Evolutionary conservation across 257 asterid species (phyloP).

Genomic region (Solanum rostratum): DNA sequence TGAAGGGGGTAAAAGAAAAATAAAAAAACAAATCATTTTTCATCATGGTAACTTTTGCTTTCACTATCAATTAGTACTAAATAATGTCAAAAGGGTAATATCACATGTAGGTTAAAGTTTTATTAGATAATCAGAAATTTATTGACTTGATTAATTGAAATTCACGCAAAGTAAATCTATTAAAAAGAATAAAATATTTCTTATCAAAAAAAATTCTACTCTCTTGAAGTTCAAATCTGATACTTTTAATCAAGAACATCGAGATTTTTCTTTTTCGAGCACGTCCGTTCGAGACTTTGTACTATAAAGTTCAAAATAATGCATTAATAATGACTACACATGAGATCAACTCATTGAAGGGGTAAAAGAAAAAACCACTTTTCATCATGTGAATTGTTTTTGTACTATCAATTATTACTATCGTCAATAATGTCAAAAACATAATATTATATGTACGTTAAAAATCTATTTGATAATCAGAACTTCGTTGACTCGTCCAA

Average conservation of each 20-base stretch:
- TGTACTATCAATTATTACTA: not conserved
- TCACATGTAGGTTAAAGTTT: not conserved
- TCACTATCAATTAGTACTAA: not conserved
- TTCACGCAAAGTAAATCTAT: not conserved
- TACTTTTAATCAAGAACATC: not conserved
- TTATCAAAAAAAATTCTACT: accelerated
- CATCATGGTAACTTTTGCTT: not conserved
- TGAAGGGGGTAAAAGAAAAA: too few species aligned
- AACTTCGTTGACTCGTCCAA: not conserved
- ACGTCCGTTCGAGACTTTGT: not conserved
- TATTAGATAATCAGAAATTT: not conserved
- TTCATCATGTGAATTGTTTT: not conserved
- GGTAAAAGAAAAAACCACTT: not conserved
- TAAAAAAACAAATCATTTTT: too few species aligned
- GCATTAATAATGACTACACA: not conserved
- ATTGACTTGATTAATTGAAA: not conserved
- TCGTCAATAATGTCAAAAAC: not conserved
- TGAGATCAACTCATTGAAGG: not conserved
- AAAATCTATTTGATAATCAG: not conserved
- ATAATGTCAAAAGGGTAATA: not conserved
- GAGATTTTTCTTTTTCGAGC: not conserved
- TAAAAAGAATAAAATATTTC: not conserved
- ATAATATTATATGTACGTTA: not conserved
- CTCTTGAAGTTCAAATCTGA: not conserved
- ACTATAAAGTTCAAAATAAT: not conserved